Evolutionary conservation across 148 eudicot genomes (phyloP).

Genomic region (Fagopyrum esculentum): DNA sequence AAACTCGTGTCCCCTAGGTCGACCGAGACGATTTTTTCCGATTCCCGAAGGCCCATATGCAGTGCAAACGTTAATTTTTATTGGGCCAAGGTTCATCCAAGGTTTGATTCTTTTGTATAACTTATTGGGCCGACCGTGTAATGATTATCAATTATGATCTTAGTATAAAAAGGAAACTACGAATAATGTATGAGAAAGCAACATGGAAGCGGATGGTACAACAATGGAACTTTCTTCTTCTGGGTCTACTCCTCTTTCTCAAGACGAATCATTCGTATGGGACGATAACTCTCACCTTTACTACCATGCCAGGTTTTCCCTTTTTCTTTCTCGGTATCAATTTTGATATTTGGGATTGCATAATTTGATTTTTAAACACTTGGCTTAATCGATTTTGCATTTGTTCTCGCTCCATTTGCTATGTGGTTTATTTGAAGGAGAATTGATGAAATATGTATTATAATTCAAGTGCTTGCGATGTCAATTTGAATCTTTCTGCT

Average conservation of each 20-base stretch:
- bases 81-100: not conserved
- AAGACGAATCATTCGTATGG: constrained; percentile 54
- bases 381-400: constrained; percentile 1
- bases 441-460: not conserved
- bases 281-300: constrained; percentile 70
- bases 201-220: constrained; percentile 18
- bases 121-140: not conserved
- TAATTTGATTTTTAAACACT: not conserved
- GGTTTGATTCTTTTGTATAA: too few species aligned
- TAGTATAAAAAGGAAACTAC: not conserved
- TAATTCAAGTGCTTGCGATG: not conserved
- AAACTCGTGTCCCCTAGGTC: too few species aligned
- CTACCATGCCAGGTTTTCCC: constrained; percentile 61
- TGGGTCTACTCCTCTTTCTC: constrained; percentile 15
- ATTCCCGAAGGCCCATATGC: too few species aligned
- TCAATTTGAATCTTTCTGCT: constrained; percentile 9
- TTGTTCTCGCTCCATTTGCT: not conserved
- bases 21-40: too few species aligned
- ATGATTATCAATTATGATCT: not conserved
- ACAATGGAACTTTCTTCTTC: constrained; percentile 10
- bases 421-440: not conserved
- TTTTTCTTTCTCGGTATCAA: not conserved
- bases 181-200: not conserved
- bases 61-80: too few species aligned
- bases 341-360: not conserved